Base-by-base conservation (phyloP, 2,329 filamentous ascomycete genomes). In the Teratosphaeria pseudoeucalypti region DNA sequence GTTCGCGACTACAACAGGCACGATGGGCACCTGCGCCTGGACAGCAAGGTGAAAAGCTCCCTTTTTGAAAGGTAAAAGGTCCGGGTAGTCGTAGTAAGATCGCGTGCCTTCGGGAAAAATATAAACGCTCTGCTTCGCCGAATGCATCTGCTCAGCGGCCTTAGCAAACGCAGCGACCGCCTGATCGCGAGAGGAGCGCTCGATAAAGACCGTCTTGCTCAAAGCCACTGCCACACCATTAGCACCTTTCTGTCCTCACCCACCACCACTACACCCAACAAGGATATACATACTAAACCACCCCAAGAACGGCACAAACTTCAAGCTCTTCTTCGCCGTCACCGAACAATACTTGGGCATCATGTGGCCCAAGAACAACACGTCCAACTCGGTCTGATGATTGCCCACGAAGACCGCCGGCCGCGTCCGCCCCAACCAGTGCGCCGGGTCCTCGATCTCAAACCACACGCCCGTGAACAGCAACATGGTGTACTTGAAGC, bases 41-140 rank as follows among this genome's bases (percentile, higher is more conserved):
- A 99, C 84, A 54, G 94, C 94, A 37, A 99, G 82, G 74, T 99
- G 92, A 76, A 99, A 99, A 54, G 92, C 94, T 61, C 94, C 94
- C 80, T 99, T 99, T 78, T 99, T 99, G 81, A 97, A 99, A n/a
- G 91, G 89, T 58, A 97, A 79, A 68, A 99, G 77, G 61, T 82
- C 83, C 1, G 94, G 89, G 58, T 92, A 86, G 67, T 87, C 84
- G 60, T 88, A 82, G 77, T 97, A 96, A 73, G 89, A 95, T 66
- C 94, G 84, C 1, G 94, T 99, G 56, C 94, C 94, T 77, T 99
- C 94, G 61, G 89, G 88, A 75, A 92, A 92, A 77, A 92, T 90
- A 78, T 85, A 92, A 67, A 92, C 89, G 74, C 82, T 89, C 78
- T 81, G 79, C 59, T 73, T 71, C 68, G 87, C 81, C 57, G 76